A percentile compares a stretch with the other conserved stretches of the same genome.
These are phyloP conservation scores for Chrysophaeum taylorii DNA, from an alignment of 352 stramenopile genomes.

Conservation along the genomic window DNA sequence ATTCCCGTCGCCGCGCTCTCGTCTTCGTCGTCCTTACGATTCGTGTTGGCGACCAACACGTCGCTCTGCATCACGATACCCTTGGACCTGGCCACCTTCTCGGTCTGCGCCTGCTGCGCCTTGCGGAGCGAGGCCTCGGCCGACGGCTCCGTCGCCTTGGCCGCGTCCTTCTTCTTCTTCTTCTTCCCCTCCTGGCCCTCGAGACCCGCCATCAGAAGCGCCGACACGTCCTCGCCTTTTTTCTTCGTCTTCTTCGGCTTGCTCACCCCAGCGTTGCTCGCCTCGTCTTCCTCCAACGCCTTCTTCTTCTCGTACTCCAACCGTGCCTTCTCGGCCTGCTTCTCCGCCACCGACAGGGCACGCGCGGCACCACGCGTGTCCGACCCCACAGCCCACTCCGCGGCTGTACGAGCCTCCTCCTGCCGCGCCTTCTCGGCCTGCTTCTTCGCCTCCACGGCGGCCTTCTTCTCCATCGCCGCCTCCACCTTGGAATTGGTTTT, in stretches of 20 bases:
- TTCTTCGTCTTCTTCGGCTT: slow-evolving; percentile 7
- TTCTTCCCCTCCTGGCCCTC: background rate
- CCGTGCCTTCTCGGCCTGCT: background rate
- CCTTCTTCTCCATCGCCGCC: background rate
- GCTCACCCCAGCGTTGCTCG: background rate
- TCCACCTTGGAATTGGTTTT: background rate
- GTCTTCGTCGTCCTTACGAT: background rate
- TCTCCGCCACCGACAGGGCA: background rate
- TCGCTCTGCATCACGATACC: background rate
- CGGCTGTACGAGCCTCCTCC: background rate
- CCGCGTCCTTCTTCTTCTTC: background rate
- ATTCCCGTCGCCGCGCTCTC: background rate
- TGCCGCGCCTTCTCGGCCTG: background rate
- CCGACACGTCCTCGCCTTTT: background rate
- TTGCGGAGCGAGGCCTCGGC: background rate
- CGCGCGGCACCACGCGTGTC: background rate
- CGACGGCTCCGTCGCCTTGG: background rate
- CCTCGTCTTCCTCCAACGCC: background rate
- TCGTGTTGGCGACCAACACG: background rate
- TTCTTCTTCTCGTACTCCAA: background rate
- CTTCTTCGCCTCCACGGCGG: background rate
- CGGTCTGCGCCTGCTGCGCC: background rate
- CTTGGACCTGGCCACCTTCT: background rate
- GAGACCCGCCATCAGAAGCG: background rate
- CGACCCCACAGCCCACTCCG: slow-evolving; percentile 8